Percentiles rank a stretch among this genome's conserved stretches.
Evolutionary conservation across 2,329 filamentous ascomycete genomes (phyloP).

Genomic region (Diaporthe sp.): DNA sequence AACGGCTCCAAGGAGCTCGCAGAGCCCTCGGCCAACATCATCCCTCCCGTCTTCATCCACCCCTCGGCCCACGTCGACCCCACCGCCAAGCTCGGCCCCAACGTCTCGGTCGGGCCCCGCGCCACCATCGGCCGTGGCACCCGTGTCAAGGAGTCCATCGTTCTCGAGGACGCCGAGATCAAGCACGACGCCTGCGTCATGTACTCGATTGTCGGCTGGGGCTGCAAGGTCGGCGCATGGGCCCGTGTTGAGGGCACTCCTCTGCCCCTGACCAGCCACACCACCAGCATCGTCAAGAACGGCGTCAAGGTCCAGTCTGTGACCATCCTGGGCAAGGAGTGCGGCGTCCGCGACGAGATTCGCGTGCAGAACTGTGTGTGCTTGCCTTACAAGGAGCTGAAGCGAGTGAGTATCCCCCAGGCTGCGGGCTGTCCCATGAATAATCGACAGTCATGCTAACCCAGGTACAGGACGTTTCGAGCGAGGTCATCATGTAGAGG

Average conservation of each 20-base stretch:
- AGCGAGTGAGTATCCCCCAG: slow-evolving; percentile 75
- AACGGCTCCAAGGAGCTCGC: slow-evolving; percentile 84
- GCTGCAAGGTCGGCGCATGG: slow-evolving; percentile 96
- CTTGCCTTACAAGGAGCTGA: slow-evolving; percentile 97
- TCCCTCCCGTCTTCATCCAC: slow-evolving; percentile 95
- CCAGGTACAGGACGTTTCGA: slow-evolving; percentile 77
- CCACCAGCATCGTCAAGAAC: slow-evolving; percentile 95
- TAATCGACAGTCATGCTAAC: background rate
- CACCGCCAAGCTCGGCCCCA: slow-evolving; percentile 95
- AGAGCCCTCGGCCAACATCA: slow-evolving; percentile 85
- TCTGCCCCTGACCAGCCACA: slow-evolving; percentile 87
- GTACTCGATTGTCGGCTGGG: slow-evolving; percentile 98
- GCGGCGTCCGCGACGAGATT: slow-evolving; percentile 91
- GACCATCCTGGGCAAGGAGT: slow-evolving; percentile 97
- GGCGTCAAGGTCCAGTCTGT: slow-evolving; percentile 99
- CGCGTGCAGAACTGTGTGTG: slow-evolving; percentile 98
- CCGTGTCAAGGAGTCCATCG: slow-evolving; percentile 95
- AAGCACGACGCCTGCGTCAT: slow-evolving; percentile 97
- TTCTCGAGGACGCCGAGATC: slow-evolving; percentile 94
- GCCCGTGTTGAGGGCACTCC: slow-evolving; percentile 96
- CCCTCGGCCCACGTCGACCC: slow-evolving; percentile 91
- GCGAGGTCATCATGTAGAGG: slow-evolving; percentile 76
- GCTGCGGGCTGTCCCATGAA: background rate
- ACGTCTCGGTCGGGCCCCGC: slow-evolving; percentile 95
- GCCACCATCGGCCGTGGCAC: slow-evolving; percentile 86